Percentiles rank a stretch among this genome's conserved stretches.
Conservation (phyloP, 805 yeast genomes). For the Lachancea sp. region DNA sequence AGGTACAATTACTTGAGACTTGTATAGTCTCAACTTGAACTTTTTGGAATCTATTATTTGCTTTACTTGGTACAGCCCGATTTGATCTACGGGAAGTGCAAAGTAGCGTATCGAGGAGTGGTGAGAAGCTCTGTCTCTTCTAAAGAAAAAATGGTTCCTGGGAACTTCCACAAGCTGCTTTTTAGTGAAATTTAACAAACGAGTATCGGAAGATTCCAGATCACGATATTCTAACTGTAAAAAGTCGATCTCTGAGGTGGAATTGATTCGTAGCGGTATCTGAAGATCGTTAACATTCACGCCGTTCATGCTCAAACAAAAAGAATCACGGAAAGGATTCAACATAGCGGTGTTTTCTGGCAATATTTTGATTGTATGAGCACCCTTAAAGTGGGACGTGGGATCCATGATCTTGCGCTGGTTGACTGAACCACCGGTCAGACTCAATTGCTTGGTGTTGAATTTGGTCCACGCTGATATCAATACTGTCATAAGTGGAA, state of each 20-base stretch:
- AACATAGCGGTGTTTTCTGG: constrained; percentile 87
- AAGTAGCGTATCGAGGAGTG: constrained; percentile 42
- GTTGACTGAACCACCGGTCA: constrained; percentile 43
- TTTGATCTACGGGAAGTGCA: constrained; percentile 55
- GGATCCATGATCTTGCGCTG: constrained; percentile 23
- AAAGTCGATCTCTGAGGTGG: constrained; percentile 63
- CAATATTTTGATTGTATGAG: constrained; percentile 74
- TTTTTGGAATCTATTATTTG: constrained; percentile 63
- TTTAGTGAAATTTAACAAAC: constrained; percentile 48
- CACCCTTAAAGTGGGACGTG: constrained; percentile 67
- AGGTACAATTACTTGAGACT: constrained; percentile 60
- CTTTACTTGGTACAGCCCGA: constrained; percentile 72
- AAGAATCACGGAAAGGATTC: constrained; percentile 63
- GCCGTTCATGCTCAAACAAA: constrained; percentile 48
- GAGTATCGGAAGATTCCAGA: constrained; percentile 44
- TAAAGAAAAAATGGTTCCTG: constrained; percentile 14
- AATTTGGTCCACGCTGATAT: constrained; percentile 41
- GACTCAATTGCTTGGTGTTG: constrained; percentile 44
- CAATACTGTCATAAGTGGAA: constrained; percentile 40
- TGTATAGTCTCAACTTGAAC: constrained; percentile 52
- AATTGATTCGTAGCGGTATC: constrained; percentile 74
- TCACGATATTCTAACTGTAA: constrained; percentile 60
- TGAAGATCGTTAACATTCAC: constrained; percentile 24
- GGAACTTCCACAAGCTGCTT: constrained; percentile 44
- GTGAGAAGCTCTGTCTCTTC: constrained; percentile 14